Percentiles rank a stretch among this genome's conserved stretches.
These are phyloP conservation scores for Dioscorea cayenensis DNA, from an alignment of 116 monocot genomes.

Conservation along the genomic window DNA sequence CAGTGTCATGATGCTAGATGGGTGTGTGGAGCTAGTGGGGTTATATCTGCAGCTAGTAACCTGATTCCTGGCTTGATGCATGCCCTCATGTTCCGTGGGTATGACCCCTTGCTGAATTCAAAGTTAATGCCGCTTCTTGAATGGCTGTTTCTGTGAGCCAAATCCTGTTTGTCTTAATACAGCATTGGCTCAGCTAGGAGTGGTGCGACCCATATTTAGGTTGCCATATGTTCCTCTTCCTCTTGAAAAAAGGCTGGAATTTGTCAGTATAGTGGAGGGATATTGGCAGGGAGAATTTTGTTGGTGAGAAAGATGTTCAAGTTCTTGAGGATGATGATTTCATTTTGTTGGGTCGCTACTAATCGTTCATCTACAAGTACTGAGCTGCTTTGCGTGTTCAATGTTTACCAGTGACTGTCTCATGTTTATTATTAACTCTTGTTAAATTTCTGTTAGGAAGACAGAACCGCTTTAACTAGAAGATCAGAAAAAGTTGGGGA, in stretches of 20 bases:
- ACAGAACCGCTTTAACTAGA: too few species aligned
- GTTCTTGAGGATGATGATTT: slow-evolving; percentile 82
- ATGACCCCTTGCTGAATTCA: slow-evolving; percentile 32
- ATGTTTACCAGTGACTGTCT: not conserved
- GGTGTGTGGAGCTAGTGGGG: slow-evolving; percentile 59
- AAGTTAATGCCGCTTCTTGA: slow-evolving; percentile 56
- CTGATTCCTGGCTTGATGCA: slow-evolving; percentile 70
- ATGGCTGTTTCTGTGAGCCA: slow-evolving; percentile 81
- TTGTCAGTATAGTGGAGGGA: slow-evolving; percentile 62
- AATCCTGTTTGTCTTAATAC: slow-evolving; percentile 84
- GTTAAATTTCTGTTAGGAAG: too few species aligned
- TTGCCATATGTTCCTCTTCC: slow-evolving; percentile 78
- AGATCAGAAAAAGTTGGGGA: too few species aligned
- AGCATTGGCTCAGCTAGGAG: slow-evolving; percentile 67
- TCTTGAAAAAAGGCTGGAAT: slow-evolving; percentile 45
- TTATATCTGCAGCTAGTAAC: slow-evolving; percentile 77
- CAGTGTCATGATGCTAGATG: slow-evolving; percentile 73
- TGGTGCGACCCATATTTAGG: slow-evolving; percentile 66
- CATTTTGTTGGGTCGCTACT: slow-evolving; percentile 38
- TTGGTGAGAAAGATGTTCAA: slow-evolving; percentile 53
- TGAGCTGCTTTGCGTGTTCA: not conserved
- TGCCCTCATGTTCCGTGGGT: slow-evolving; percentile 51
- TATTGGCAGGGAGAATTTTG: slow-evolving; percentile 63
- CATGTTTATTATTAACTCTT: too few species aligned
- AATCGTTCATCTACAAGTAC: not conserved